Base-by-base conservation (phyloP, 441 rosid species). In the Viola pubescens region DNA sequence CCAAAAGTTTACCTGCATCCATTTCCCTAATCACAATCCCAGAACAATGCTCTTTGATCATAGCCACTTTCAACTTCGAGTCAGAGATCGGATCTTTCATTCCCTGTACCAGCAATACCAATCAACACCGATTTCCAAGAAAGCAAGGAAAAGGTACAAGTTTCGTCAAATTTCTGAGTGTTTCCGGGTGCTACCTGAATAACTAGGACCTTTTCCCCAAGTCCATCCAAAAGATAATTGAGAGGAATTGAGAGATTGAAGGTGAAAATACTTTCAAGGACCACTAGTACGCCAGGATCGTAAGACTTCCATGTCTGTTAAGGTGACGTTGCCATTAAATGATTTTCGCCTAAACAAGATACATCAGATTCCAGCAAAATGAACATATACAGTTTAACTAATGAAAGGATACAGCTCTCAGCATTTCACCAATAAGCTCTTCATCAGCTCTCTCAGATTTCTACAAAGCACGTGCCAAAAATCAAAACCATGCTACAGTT, bases 401-500 rank as follows among this genome's bases (percentile, higher is more conserved):
- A 46, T 43, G 5, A 58, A 53, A 82, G 91, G 98, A 91, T 87
- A 91, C 98, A 59, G 95, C 92, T 75, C 98, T 81, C 45, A 82
- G 77, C 98, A 91, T 89, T 82, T 91, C 91, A 56, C 62, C 46
- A 44, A 79, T 66, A 59, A 91, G 96, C 83, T 85, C 79, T 54
- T 77, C 81, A 68, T 91, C 94, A 71, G 81, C 98, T 75, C 96
- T 80, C 57, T 81, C 81, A 0, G 83, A 52, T 61, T 73, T 83
- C 96, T 91, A 85, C 71, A 71, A 65, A 61, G 62, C 50, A 58
- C 60, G 62, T 60, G 42, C 65, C 53, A 42, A 46, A 37, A 45
- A 37, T 19, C 26, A 19, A 19, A 19, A 19, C 1, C 26, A 19
- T 19, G 26, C 26, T 19, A 19, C 26, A 19, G 26, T 19, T 19